Base-by-base conservation (phyloP, 176 grass and related monocot species). In the Neostapfia colusana region DNA sequence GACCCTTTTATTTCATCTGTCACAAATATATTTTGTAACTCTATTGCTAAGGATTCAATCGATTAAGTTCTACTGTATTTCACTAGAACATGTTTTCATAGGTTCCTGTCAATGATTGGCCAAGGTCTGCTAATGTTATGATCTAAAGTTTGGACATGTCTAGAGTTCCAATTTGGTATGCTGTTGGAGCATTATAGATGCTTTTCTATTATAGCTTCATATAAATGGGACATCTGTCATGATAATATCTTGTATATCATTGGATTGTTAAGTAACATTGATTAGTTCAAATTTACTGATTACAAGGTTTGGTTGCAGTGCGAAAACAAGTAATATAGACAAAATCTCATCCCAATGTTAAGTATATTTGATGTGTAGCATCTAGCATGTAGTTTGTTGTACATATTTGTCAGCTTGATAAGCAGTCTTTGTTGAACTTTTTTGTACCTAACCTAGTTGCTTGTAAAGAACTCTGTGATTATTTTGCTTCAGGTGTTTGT, bases 161-260 rank as follows among this genome's bases (percentile, higher is more conserved):
- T 56, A 24, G 34, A 56, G 56, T 16, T 73, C 50, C 18, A 38
- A 31, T 28, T 49, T 34, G 39, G 18, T n/a, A 65, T 24, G 14
- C 12, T 59, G 18, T 82, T 73, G 18, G 7, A n/a, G 21, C 48
- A 31, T 64, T 66, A 49, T 36, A 72, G 26, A 60, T 17, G 77
- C 13, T 71, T 71, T 71, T n/a, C n/a, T n/a, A n/a, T n/a, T n/a
- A n/a, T n/a, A n/a, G n/a, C n/a, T n/a, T n/a, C n/a, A n/a, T n/a
- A n/a, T n/a, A n/a, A n/a, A n/a, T n/a, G n/a, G n/a, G n/a, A n/a
- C n/a, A n/a, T n/a, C n/a, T n/a, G n/a, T n/a, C n/a, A n/a, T n/a
- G n/a, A n/a, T n/a, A n/a, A n/a, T n/a, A n/a, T n/a, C n/a, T n/a
- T n/a, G n/a, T n/a, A n/a, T n/a, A n/a, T 62, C 38, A 59, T 69